A percentile compares a stretch with the other conserved stretches of the same genome.
phyloP scores from a whole-genome alignment of 345 rosid genomes.

The Dipteronia sinensis region DNA sequence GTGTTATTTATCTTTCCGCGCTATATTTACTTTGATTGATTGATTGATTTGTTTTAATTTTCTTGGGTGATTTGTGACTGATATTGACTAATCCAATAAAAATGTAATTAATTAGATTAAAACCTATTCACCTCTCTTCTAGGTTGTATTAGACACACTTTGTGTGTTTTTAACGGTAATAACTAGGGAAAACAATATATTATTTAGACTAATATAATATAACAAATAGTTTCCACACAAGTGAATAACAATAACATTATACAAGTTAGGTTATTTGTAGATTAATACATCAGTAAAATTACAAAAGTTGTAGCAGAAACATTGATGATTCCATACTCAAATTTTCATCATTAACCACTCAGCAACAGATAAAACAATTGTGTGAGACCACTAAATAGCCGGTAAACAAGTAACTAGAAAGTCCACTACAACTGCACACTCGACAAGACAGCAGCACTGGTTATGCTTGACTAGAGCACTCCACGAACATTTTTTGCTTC shows the following conservation, averaged over 20 bases:
- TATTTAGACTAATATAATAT: background rate
- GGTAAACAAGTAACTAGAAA: background rate
- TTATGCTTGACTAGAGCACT: constrained; percentile 2
- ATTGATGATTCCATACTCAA: constrained; percentile 1
- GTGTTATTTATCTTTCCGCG: no score
- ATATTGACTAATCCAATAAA: no score
- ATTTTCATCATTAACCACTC: constrained; percentile 13
- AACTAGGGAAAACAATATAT: background rate
- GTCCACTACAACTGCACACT: background rate
- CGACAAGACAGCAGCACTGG: background rate
- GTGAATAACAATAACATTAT: background rate
- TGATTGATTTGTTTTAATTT: no score
- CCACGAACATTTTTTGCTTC: constrained; percentile 3
- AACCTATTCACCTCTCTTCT: no score
- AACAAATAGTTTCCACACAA: background rate
- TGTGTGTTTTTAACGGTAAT: no score
- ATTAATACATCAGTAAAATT: background rate
- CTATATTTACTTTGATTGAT: no score
- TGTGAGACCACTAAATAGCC: background rate
- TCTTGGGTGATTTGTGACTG: no score
- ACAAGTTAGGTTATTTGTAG: background rate
- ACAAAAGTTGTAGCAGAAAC: constrained; percentile 1
- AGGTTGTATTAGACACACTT: no score
- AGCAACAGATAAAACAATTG: background rate
- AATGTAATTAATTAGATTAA: no score